Percentiles rank a stretch among this genome's conserved stretches.
These are phyloP conservation scores for Globisporangium rhizosaccharum DNA, from an alignment of 352 stramenopile species.

Conservation along the genomic window DNA sequence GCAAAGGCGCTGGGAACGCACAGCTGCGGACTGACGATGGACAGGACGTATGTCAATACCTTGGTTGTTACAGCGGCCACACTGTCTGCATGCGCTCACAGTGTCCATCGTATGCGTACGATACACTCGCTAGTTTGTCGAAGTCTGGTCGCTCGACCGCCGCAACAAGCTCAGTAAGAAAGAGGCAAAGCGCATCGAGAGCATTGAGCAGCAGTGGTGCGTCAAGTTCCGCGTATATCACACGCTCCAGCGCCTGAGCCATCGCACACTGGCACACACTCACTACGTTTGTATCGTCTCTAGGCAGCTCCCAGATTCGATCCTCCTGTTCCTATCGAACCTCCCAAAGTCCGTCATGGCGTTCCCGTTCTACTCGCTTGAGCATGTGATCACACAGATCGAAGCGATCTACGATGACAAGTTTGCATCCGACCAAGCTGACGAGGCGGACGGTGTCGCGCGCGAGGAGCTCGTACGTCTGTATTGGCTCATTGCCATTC, in stretches of 20 bases:
- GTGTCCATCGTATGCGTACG: conserved; percentile 4
- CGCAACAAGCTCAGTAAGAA: conserved; percentile 44
- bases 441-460: conserved; percentile 56
- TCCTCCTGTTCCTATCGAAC: conserved; percentile 63
- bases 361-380: conserved; percentile 56
- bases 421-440: conserved; percentile 45
- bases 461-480: conserved; percentile 40
- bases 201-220: conserved; percentile 51
- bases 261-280: no score
- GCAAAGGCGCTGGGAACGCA: background rate
- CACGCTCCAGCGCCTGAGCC: no score
- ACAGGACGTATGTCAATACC: conserved; percentile 15
- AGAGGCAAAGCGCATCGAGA: conserved; percentile 25
- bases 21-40: conserved; percentile 5
- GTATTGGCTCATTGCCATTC: background rate
- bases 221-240: background rate
- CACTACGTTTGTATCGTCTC: no score
- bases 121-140: conserved; percentile 38
- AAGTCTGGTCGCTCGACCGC: conserved; percentile 54
- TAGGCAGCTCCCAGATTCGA: conserved; percentile 45
- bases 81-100: background rate
- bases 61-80: background rate
- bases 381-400: conserved; percentile 46
- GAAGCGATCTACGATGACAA: conserved; percentile 81
- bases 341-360: conserved; percentile 65